Evolutionary conservation across 441 rosid species (phyloP).

Genomic region (Aleurites moluccanus): DNA sequence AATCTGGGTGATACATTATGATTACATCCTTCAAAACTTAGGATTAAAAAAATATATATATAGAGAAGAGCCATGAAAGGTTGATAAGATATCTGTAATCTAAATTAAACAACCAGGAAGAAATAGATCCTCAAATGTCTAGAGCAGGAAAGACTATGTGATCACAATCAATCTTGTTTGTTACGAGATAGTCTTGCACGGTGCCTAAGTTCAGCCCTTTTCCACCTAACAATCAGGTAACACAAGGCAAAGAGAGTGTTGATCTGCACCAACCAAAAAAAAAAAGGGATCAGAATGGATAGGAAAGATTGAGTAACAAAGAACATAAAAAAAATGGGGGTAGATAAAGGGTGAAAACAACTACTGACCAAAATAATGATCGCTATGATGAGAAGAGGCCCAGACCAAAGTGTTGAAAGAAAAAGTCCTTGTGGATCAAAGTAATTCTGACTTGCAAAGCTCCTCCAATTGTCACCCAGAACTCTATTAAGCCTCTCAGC

Average conservation of each 20-base stretch:
- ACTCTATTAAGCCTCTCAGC: conserved; percentile 77
- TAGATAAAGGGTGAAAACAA: conserved; percentile 4
- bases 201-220: conserved; percentile 92
- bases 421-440: conserved; percentile 84
- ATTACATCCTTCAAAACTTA: conserved; percentile 8
- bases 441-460: conserved; percentile 86
- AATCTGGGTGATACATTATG: neutral
- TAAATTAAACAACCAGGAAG: conserved; percentile 10
- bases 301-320: neutral
- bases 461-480: conserved; percentile 66
- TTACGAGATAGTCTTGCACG: conserved; percentile 68
- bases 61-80: neutral
- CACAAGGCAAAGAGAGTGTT: conserved; percentile 83
- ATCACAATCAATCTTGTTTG: conserved; percentile 69
- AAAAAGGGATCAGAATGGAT: neutral
- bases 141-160: neutral
- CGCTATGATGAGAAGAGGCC: conserved; percentile 83
- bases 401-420: conserved; percentile 87
- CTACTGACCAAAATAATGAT: conserved; percentile 75
- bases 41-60: neutral
- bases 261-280: conserved; percentile 43
- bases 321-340: neutral
- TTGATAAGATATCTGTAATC: neutral
- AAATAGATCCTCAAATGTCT: neutral
- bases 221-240: conserved; percentile 82